Evolutionary conservation across 2,329 filamentous ascomycete species (phyloP), one percentile per base, ranked within the genome.

Genomic region (Diplocarpon rosae): DNA sequence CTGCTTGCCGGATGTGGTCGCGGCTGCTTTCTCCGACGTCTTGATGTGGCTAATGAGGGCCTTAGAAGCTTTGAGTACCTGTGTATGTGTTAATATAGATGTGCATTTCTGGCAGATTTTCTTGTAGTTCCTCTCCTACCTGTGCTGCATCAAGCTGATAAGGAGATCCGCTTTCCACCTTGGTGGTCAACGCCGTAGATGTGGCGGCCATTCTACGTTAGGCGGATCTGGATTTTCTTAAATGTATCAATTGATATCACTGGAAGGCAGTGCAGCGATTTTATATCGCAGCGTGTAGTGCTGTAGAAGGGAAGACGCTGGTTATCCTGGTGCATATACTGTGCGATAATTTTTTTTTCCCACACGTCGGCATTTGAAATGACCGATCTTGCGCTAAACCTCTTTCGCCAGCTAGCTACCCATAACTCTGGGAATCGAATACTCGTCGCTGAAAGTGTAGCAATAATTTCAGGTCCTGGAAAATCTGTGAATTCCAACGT

Each of bases 21-120:
- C 35, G 46, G 69, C 67, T 52, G 72, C 65, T 56, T 70, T 67
- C 36, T 72, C 65, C 5, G 71, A 65, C 59, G 72, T 75, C 58
- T 76, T 73, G 62, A 82, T 77, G 62, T 80, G 75, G 37, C 69
- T 67, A 46, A 82, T 63, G 15, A 82, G 71, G 27, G 78, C 76
- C 59, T 73, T 77, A 51, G 76, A 77, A 30, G 78, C 78, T 60
- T 78, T 80, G 47, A 80, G 62, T 28, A 71, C 73, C 75, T 80
- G 37, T 10, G 15, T 8, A 16, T 32, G 2, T 2, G 8, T 40
- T 12, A 37, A 10, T 24, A 20, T 39, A 49, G 79, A 62, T 29
- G 70, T 73, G 43, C 24, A 35, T 7, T 24, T 24, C 20, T 24
- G 7, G 37, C 13, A 14, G 13, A 31, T 16, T 35, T n/a, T 30